Evolutionary conservation across 2,329 filamentous ascomycete genomes (phyloP), one percentile per base, ranked within the genome.

Genomic region (Beauveria sp.): DNA sequence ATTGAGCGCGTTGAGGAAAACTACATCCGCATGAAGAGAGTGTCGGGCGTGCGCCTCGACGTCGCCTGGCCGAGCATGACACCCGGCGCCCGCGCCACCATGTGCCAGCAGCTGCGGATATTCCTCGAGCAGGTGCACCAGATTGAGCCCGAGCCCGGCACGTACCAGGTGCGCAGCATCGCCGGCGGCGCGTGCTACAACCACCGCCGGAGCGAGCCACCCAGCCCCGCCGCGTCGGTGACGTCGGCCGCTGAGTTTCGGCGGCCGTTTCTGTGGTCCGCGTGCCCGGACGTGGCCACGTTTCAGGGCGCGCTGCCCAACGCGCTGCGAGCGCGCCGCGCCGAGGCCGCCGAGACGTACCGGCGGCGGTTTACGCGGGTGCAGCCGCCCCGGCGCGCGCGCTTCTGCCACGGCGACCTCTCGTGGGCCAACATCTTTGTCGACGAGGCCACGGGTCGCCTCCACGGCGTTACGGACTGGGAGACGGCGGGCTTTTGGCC

Each of bases 391-490:
- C 45, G n/a, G n/a, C 24, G 24, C 24, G 46, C 62, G 24, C 20
- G 24, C 16, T 73, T 74, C 26, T 71, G 71, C 5, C 73, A 73
- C 53, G 69, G 69, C 3, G 71, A 74, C 57, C 66, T 75, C 7
- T 72, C 71, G 34, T 66, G 69, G 14, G 65, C 69, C 6, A 74
- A 74, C 51, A 73, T 75, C 22, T 63, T 74, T 10, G 65, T 75
- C 16, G 68, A 74, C 57, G 66, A 70, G 0, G 57, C 69, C 1
- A 76, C 74, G 0, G 80, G 79, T 61, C 55, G 66, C 7, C 67
- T 87, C 7, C 73, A 66, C 0, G 85, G 83, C 1, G 61, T 87
- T 2, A 74, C 88, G 0, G 85, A 88, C 67, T 88, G 84, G 85
- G 81, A 67, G 45, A 66, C 66, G 62, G 65, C 64, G 7, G 66